Evolutionary conservation across 306 rosid species (phyloP).

Genomic region (Vicia villosa): DNA sequence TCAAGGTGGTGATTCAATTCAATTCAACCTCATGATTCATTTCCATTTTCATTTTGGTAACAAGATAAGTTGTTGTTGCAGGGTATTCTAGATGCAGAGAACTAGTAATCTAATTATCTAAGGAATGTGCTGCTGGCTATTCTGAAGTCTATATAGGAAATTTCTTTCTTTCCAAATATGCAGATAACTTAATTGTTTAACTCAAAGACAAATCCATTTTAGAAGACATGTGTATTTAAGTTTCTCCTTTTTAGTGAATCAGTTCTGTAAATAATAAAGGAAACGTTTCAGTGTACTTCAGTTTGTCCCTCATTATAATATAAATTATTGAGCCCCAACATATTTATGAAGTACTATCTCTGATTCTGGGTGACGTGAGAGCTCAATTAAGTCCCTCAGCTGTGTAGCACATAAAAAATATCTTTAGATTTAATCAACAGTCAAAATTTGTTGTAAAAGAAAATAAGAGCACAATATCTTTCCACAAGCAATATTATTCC

Average conservation of each 20-base stretch:
- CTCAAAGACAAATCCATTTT: neutral
- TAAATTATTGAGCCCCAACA: neutral
- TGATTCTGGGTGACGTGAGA: no score
- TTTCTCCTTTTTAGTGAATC: neutral
- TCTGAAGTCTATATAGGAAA: constrained; percentile 19
- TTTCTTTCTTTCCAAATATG: neutral
- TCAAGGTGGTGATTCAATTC: constrained; percentile 65
- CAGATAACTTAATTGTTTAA: neutral
- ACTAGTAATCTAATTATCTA: constrained; percentile 17
- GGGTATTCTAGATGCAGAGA: constrained; percentile 82
- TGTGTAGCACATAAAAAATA: no score
- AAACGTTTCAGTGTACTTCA: neutral
- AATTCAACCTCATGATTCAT: constrained; percentile 28
- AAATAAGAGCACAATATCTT: no score
- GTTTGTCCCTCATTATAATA: neutral
- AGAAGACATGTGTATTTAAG: neutral
- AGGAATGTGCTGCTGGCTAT: constrained; percentile 3
- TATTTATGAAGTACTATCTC: no score
- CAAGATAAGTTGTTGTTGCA: constrained; percentile 41
- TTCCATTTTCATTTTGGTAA: constrained; percentile 37
- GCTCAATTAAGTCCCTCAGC: no score
- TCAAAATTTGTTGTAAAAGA: no score
- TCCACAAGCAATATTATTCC: no score
- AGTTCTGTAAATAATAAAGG: neutral
- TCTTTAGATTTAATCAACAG: no score